Evolutionary conservation across 129 eudicot genomes (phyloP), one percentile per base, ranked within the genome.

Genomic region (Flaveria trinervia): DNA sequence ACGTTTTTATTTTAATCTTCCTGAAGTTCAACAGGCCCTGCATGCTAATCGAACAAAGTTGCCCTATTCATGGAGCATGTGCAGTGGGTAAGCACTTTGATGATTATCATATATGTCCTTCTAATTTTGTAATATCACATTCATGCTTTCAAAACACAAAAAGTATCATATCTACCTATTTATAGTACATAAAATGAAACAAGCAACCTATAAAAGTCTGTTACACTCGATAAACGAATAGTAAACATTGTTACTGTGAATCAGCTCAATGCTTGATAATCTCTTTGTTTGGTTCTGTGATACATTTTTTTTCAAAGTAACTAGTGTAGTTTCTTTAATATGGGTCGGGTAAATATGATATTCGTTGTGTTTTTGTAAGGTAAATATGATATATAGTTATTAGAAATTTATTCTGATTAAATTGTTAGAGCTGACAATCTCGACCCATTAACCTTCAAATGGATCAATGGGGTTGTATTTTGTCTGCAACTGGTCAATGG

Each of bases 41-140:
- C 99, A 95, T 83, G 99, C 97, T 43, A 92, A 95, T 75, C 81
- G 97, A 77, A 94, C 99, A 25, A 89, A 81, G 60, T 77, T 95
- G 73, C 87, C 91, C 0, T 92, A 95, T 73, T n/a, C 70, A 15
- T 95, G 99, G 97, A 68, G 86, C 36, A 95, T 95, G 99, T 95
- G 99, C 82, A 95, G 97, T 48, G 74, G 85, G 99, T 95, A 84
- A 78, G 90, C 62, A 0, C 5, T 61, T 60, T 11, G 36, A 25
- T 61, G 18, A 11, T 11, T 12, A 25, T 17, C 26, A 56, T 56
- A 56, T 56, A 2, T 3, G 18, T 20, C 23, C 22, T 52, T 52
- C 59, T 52, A 52, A 52, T 16, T n/a, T 52, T 9, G n/a, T 8
- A 17, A n/a, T n/a, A 59, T 59, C 65, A 59, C 23, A 59, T 23